Conservation (phyloP, 495 filamentous ascomycete species). For the Podospora anserina region DNA sequence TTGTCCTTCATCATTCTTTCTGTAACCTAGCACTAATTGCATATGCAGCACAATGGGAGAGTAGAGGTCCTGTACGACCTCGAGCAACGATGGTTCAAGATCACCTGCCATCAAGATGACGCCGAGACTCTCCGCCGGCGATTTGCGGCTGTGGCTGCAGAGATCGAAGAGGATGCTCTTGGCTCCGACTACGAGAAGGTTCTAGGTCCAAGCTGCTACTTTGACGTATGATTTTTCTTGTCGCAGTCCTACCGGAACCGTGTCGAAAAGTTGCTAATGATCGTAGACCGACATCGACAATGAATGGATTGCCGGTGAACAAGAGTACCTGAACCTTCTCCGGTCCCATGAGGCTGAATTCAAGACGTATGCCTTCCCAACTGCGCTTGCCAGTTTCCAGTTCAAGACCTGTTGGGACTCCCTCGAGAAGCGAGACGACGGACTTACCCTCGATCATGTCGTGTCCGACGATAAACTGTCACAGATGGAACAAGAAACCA, state of each 20-base stretch:
- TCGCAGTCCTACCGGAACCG: neutral
- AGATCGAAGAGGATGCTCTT: conserved; percentile 25
- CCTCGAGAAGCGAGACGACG: conserved; percentile 18
- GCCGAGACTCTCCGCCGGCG: conserved; percentile 19
- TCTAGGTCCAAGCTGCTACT: neutral
- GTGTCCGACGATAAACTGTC: conserved; percentile 18
- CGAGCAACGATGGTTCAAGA: conserved; percentile 26
- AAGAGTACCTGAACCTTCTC: neutral
- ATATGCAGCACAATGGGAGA: neutral
- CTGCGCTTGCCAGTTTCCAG: conserved; percentile 3
- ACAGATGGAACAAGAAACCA: conserved; percentile 27
- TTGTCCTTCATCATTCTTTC: neutral
- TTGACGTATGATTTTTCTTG: conserved; percentile 1
- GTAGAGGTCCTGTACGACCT: conserved; percentile 34
- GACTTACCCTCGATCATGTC: conserved; percentile 18
- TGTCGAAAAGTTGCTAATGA: neutral
- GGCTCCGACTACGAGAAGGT: conserved; percentile 24
- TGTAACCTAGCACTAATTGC: neutral
- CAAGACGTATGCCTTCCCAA: conserved; percentile 2
- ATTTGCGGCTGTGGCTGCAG: conserved; percentile 15
- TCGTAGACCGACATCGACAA: conserved; percentile 17
- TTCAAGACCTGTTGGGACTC: conserved; percentile 19
- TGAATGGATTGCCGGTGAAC: conserved; percentile 14
- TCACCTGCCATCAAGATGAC: conserved; percentile 34
- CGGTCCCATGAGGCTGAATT: neutral